These are phyloP conservation scores for Backusella parvicylindrica DNA, from an alignment of 192 early-diverging fungal species.

Conservation along the genomic window DNA sequence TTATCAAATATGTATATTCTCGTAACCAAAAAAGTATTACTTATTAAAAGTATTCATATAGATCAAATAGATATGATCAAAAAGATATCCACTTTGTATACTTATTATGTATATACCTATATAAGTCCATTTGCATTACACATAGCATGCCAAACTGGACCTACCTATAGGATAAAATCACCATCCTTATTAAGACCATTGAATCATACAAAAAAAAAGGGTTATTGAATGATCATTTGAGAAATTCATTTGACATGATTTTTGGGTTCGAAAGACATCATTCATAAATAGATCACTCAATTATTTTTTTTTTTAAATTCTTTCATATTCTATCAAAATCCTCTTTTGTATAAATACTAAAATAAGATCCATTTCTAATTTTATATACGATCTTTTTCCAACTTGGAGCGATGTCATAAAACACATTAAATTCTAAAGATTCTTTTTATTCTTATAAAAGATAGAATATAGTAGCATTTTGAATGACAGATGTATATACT, in stretches of 20 bases:
- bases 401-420: not conserved
- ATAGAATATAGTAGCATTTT: not conserved
- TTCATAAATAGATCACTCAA: not conserved
- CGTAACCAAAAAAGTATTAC: not conserved
- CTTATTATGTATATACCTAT: not conserved
- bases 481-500: no score
- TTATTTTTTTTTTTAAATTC: not conserved
- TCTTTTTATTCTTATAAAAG: not conserved
- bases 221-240: not conserved
- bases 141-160: not conserved
- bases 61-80: not conserved
- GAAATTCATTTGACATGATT: not conserved
- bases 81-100: not conserved
- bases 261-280: not conserved
- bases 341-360: not conserved
- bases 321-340: not conserved
- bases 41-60: not conserved
- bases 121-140: not conserved
- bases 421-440: not conserved
- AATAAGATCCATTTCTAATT: not conserved
- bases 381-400: not conserved
- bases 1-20: not conserved
- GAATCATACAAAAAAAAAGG: not conserved
- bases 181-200: not conserved
- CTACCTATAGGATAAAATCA: not conserved